A percentile compares a stretch with the other conserved stretches of the same genome.
These are phyloP conservation scores for Chionographis japonica DNA, from an alignment of 106 monocot genomes.

Conservation along the genomic window DNA sequence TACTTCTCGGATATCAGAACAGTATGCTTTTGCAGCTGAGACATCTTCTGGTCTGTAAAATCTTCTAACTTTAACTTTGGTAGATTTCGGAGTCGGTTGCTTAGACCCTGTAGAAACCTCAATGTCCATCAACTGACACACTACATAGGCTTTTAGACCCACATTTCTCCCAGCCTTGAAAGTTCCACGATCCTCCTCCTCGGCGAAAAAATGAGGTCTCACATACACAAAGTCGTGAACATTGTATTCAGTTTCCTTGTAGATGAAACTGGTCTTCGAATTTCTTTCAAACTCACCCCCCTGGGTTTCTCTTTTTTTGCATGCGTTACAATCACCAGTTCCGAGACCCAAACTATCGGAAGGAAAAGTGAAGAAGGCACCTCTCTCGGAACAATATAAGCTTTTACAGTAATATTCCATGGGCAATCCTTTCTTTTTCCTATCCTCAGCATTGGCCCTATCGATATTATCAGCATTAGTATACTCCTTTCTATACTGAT, in stretches of 20 bases:
- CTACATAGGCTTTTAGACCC: slow-evolving; percentile 73
- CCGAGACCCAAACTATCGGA: slow-evolving; percentile 66
- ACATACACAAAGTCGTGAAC: slow-evolving; percentile 78
- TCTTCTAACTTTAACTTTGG: slow-evolving; percentile 61
- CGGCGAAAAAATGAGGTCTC: slow-evolving; percentile 52
- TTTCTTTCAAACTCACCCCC: slow-evolving; percentile 39
- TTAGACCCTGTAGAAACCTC: slow-evolving; percentile 26
- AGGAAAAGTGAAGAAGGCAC: slow-evolving; percentile 68
- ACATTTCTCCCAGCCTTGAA: slow-evolving; percentile 88
- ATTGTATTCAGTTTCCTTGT: slow-evolving; percentile 57
- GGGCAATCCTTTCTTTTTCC: slow-evolving; percentile 76
- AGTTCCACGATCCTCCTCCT: slow-evolving; percentile 48
- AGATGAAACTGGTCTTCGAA: slow-evolving; percentile 45
- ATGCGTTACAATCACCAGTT: slow-evolving; percentile 74
- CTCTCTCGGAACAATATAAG: slow-evolving; percentile 82
- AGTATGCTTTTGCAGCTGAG: slow-evolving; percentile 69
- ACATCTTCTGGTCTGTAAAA: slow-evolving; percentile 96
- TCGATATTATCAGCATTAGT: slow-evolving; percentile 47
- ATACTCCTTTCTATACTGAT: slow-evolving; percentile 61
- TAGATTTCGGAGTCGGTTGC: slow-evolving; percentile 34
- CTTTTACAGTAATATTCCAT: slow-evolving; percentile 80
- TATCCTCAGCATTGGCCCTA: slow-evolving; percentile 68
- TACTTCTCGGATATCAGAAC: slow-evolving; percentile 94
- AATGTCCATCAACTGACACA: slow-evolving; percentile 70
- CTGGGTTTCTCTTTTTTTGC: slow-evolving; percentile 41